These are phyloP conservation scores for Clonostachys byssicola DNA, from an alignment of 2,329 filamentous ascomycete genomes.

Conservation along the genomic window DNA sequence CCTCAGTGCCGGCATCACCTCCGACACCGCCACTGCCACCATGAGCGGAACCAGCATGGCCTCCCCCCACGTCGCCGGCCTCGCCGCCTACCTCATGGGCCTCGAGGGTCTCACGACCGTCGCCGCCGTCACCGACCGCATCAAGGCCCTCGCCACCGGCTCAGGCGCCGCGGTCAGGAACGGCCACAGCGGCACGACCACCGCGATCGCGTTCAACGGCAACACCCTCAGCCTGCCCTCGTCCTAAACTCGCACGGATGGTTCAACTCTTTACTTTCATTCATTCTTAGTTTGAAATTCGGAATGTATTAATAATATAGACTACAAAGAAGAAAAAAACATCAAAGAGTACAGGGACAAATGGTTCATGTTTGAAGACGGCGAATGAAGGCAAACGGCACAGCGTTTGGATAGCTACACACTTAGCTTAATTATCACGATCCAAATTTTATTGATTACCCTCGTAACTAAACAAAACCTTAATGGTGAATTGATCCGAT, in stretches of 20 bases:
- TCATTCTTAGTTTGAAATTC: no score
- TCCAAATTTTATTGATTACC: no score
- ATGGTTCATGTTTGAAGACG: no score
- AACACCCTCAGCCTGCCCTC: conserved; percentile 1
- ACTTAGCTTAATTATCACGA: no score
- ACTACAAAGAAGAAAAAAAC: no score
- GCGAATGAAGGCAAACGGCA: no score
- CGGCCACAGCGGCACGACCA: conserved; percentile 40
- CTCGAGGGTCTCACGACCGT: conserved; percentile 42
- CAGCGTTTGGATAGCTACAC: no score
- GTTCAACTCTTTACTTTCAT: no score
- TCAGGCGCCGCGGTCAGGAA: conserved; percentile 36
- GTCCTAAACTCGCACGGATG: background rate
- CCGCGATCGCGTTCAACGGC: conserved; percentile 55
- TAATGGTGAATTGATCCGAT: no score
- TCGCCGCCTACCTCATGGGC: conserved; percentile 64
- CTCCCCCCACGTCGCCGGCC: conserved; percentile 61
- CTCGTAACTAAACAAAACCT: no score
- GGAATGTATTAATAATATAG: no score
- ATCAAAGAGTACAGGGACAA: no score
- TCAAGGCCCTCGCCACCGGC: conserved; percentile 46
- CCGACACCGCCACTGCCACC: conserved; percentile 33
- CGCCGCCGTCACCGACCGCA: conserved; percentile 33
- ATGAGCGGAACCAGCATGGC: conserved; percentile 61
- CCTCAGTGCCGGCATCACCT: conserved; percentile 46